A percentile compares a stretch with the other conserved stretches of the same genome.
phyloP scores from a whole-genome alignment of 208 protist species.

The Acanthamoeba castellanii region DNA sequence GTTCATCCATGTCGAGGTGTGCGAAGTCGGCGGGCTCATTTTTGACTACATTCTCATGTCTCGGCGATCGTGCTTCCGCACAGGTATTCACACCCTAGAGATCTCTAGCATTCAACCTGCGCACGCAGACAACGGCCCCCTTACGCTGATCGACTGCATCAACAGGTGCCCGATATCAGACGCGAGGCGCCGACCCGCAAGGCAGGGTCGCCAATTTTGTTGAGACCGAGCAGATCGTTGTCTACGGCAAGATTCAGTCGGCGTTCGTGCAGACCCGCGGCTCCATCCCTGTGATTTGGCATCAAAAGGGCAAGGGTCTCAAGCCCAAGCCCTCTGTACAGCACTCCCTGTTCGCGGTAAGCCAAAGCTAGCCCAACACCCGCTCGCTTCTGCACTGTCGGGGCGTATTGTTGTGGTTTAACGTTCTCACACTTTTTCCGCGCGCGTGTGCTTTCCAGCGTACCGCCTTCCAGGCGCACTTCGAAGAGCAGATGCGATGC shows the following conservation, averaged over 20 bases:
- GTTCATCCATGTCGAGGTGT: slow-evolving; percentile 76
- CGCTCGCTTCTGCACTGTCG: no score
- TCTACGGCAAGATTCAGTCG: slow-evolving; percentile 65
- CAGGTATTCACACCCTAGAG: background rate
- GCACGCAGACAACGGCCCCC: no score
- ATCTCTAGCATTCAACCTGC: background rate
- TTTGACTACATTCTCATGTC: slow-evolving; percentile 74
- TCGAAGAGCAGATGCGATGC: slow-evolving; percentile 69
- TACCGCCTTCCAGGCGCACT: slow-evolving; percentile 81
- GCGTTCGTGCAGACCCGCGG: slow-evolving; percentile 88
- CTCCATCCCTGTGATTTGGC: slow-evolving; percentile 89
- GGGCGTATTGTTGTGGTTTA: background rate
- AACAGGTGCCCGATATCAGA: slow-evolving; percentile 86
- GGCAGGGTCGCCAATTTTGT: slow-evolving; percentile 90
- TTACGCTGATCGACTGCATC: background rate
- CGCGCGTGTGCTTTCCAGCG: background rate
- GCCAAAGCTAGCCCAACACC: background rate
- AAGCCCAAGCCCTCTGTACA: slow-evolving; percentile 74
- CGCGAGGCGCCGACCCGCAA: slow-evolving; percentile 84
- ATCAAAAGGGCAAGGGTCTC: slow-evolving; percentile 79
- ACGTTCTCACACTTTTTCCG: background rate
- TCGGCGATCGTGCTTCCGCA: slow-evolving; percentile 51
- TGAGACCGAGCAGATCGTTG: slow-evolving; percentile 89
- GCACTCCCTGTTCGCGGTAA: slow-evolving; percentile 69
- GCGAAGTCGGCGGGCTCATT: slow-evolving; percentile 13